phyloP scores from a whole-genome alignment of 805 yeast species.

The Saccharomyces kudriavzevii region DNA sequence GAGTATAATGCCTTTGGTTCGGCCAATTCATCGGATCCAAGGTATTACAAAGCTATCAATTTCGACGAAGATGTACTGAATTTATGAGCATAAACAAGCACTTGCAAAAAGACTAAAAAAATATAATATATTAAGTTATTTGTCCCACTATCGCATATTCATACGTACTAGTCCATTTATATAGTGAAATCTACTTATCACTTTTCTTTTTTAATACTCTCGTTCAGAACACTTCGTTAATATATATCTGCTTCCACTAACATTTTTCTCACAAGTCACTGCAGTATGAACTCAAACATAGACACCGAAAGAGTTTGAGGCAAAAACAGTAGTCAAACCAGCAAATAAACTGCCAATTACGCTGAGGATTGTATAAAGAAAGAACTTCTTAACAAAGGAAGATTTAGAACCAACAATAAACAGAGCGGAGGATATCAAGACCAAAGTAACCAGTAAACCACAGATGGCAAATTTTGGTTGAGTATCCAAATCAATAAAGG shows the following conservation, averaged over 20 bases:
- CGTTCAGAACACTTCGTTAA: neutral
- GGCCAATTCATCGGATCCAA: conserved; percentile 7
- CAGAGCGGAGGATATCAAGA: conserved; percentile 15
- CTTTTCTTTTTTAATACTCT: neutral
- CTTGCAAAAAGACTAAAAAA: neutral
- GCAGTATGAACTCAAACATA: conserved; percentile 27
- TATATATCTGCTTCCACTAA: conserved; percentile 1
- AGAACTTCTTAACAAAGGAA: conserved; percentile 13
- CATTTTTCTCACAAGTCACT: neutral
- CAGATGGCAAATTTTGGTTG: conserved; percentile 22
- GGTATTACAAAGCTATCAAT: conserved; percentile 34
- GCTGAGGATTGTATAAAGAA: conserved; percentile 19
- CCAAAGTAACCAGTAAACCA: conserved; percentile 13
- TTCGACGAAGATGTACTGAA: conserved; percentile 40
- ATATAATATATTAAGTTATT: neutral
- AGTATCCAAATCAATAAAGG: conserved; percentile 12
- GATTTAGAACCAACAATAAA: conserved; percentile 11
- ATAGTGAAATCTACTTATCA: neutral
- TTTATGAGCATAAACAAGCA: conserved; percentile 6
- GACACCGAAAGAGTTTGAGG: conserved; percentile 39
- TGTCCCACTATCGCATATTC: neutral
- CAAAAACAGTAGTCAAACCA: conserved; percentile 36
- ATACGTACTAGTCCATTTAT: neutral
- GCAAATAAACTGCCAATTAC: conserved; percentile 30
- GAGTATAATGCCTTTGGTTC: neutral